Percentiles rank a stretch among this genome's conserved stretches.
Evolutionary conservation across 345 rosid genomes (phyloP).

Genomic region (Ailanthus altissimus): DNA sequence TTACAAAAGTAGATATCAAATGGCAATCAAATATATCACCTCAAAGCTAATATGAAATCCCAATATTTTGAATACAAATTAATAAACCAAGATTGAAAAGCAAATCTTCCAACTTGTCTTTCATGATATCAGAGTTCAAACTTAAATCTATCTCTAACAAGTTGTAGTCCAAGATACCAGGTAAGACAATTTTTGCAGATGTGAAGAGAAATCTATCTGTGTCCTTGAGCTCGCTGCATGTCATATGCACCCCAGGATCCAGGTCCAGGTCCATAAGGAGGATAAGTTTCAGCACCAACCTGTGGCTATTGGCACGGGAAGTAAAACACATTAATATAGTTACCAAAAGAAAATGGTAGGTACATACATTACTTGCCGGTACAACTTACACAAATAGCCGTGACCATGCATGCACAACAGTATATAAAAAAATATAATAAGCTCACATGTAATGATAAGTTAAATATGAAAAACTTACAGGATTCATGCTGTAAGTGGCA

Average conservation of each 20-base stretch:
- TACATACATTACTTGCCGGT: not conserved
- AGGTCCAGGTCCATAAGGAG: constrained; percentile 71
- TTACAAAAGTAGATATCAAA: constrained; percentile 19
- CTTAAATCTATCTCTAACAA: constrained; percentile 32
- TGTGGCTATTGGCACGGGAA: constrained; percentile 43
- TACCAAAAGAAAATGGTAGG: not conserved
- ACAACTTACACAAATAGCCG: constrained; percentile 1
- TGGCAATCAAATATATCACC: constrained; percentile 19
- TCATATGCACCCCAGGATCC: constrained; percentile 73
- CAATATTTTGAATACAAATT: constrained; percentile 34
- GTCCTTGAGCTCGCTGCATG: constrained; percentile 68
- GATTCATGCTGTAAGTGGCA: constrained; percentile 69
- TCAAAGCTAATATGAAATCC: constrained; percentile 23
- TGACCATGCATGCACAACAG: constrained; percentile 5
- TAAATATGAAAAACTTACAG: constrained; percentile 55
- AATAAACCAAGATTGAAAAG: constrained; percentile 22
- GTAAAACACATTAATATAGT: not conserved
- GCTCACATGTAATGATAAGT: not conserved
- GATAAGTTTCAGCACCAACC: constrained; percentile 60
- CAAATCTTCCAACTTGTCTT: constrained; percentile 24
- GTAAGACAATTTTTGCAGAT: constrained; percentile 31
- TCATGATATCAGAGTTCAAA: constrained; percentile 31
- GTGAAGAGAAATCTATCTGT: constrained; percentile 46
- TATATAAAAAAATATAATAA: not conserved
- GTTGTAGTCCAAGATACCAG: constrained; percentile 48